phyloP scores from a whole-genome alignment of 768 basidiomycete species.

The Tricholoma sp. region DNA sequence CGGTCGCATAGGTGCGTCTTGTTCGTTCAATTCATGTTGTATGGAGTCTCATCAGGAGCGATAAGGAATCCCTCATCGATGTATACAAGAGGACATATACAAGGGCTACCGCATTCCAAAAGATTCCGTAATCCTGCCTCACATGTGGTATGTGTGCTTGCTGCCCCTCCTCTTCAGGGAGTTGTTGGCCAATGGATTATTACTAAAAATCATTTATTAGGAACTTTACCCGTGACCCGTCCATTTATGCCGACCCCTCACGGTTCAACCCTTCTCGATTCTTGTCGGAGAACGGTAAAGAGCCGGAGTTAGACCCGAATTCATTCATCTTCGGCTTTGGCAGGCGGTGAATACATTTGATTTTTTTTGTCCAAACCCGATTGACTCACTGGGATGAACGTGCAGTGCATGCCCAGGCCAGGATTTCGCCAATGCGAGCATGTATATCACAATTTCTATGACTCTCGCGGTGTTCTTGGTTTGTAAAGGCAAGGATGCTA shows the following conservation, averaged over 20 bases:
- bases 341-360: constrained; percentile 24
- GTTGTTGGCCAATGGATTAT: background rate
- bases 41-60: background rate
- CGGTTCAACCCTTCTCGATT: constrained; percentile 35
- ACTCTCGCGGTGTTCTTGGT: constrained; percentile 24
- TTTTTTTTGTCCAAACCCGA: background rate
- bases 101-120: constrained; percentile 14
- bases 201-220: too few species aligned
- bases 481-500: constrained; percentile 14
- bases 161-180: background rate
- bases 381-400: background rate
- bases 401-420: constrained; percentile 23
- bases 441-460: constrained; percentile 24
- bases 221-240: constrained; percentile 20
- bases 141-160: constrained; percentile 12
- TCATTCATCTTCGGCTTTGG: constrained; percentile 43
- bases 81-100: constrained; percentile 10
- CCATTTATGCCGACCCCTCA: constrained; percentile 17
- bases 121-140: constrained; percentile 8
- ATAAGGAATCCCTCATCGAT: constrained; percentile 11
- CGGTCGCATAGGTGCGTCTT: constrained; percentile 21
- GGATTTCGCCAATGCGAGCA: constrained; percentile 22
- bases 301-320: constrained; percentile 31
- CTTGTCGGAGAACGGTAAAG: constrained; percentile 14
- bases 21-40: background rate